Percentiles rank a stretch among this genome's conserved stretches.
phyloP scores from a whole-genome alignment of 305 asterid species.

The Nicotiana rustica region DNA sequence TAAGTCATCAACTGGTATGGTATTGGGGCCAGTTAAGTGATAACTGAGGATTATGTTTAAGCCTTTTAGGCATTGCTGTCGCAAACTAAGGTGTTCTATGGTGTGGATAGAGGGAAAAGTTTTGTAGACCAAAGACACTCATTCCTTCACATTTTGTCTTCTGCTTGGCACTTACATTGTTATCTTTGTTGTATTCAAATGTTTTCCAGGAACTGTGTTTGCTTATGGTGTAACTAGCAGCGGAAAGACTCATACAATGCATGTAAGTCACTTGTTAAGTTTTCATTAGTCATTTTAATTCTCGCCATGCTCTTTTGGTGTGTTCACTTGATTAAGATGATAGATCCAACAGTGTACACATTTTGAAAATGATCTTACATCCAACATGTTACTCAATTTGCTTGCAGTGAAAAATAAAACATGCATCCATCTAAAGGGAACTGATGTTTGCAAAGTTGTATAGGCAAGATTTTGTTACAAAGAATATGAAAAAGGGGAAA shows the following conservation, averaged over 20 bases:
- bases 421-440: not conserved
- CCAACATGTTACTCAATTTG: not conserved
- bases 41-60: not conserved
- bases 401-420: not conserved
- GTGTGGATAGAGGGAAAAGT: not conserved
- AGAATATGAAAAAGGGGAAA: slow-evolving; percentile 28
- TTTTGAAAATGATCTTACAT: not conserved
- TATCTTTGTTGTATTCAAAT: not conserved
- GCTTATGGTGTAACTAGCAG: slow-evolving; percentile 99
- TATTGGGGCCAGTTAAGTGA: slow-evolving; percentile 31
- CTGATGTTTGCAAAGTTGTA: not conserved
- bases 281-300: not conserved
- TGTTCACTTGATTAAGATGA: not conserved
- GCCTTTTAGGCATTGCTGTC: not conserved
- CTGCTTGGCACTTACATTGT: not conserved
- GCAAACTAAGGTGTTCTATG: not conserved
- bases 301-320: not conserved
- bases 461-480: not conserved
- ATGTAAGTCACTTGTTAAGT: slow-evolving; percentile 63
- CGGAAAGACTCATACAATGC: slow-evolving; percentile 99
- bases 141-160: slow-evolving; percentile 10
- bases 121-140: not conserved
- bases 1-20: slow-evolving; percentile 25
- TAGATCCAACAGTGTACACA: not conserved
- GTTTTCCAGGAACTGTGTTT: slow-evolving; percentile 93